Conservation (phyloP, 768 basidiomycete genomes). For the Panus rudis region DNA sequence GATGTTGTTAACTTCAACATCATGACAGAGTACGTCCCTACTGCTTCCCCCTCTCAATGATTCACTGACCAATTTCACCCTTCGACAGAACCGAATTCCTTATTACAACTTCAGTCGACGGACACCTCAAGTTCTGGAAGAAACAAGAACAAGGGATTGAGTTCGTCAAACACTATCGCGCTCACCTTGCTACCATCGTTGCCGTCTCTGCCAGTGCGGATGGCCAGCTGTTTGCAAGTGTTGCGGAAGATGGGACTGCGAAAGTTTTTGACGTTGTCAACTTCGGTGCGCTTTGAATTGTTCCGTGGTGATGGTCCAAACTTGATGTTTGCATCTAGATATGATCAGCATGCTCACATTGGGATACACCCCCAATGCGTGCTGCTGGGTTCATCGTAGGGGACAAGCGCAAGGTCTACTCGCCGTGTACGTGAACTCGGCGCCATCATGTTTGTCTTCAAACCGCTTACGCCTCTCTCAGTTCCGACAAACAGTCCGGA, state of each 20-base stretch:
- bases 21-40: constrained; percentile 67
- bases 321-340: constrained; percentile 40
- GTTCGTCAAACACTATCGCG: constrained; percentile 97
- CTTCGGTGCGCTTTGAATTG: constrained; percentile 60
- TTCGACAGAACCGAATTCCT: constrained; percentile 77
- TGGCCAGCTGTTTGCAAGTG: constrained; percentile 85
- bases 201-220: constrained; percentile 85
- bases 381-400: constrained; percentile 91
- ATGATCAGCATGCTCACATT: constrained; percentile 99
- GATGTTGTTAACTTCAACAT: constrained; percentile 85
- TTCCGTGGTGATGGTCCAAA: not conserved
- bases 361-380: constrained; percentile 76
- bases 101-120: constrained; percentile 91
- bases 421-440: constrained; percentile 60
- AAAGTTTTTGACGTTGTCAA: constrained; percentile 98
- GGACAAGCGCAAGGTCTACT: constrained; percentile 84
- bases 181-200: constrained; percentile 74
- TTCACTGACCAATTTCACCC: not conserved
- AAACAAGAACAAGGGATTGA: constrained; percentile 95
- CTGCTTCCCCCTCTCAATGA: not conserved
- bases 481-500: constrained; percentile 72
- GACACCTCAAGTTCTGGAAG: constrained; percentile 98
- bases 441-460: not conserved
- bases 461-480: constrained; percentile 27
- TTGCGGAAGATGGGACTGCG: constrained; percentile 85